Conservation (phyloP, 352 stramenopile genomes). For the Globisporangium solare region DNA sequence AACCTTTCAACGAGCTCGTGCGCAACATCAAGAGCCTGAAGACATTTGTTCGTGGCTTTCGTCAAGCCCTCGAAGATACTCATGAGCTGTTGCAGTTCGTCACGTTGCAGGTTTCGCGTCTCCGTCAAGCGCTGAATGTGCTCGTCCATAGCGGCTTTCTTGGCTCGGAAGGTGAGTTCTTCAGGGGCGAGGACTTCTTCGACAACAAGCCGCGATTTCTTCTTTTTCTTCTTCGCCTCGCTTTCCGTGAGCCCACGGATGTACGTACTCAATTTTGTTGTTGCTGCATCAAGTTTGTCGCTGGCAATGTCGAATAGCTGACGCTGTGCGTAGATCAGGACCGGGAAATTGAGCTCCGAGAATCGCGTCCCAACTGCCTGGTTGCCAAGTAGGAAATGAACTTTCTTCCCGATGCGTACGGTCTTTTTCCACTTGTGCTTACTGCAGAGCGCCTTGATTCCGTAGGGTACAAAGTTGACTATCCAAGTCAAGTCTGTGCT, state of each 20-base stretch:
- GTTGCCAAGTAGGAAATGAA: constrained; percentile 32
- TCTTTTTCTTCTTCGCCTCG: constrained; percentile 81
- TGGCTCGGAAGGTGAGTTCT: constrained; percentile 50
- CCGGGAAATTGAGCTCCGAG: constrained; percentile 47
- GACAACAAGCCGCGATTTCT: constrained; percentile 71
- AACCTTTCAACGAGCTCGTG: constrained; percentile 47
- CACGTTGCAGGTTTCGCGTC: constrained; percentile 18
- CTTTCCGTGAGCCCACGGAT: constrained; percentile 48
- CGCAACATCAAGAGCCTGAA: constrained; percentile 44
- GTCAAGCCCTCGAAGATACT: constrained; percentile 21
- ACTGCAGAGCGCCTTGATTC: constrained; percentile 26
- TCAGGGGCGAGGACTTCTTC: constrained; percentile 59
- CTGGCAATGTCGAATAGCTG: constrained; percentile 47
- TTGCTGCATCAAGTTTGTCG: constrained; percentile 19
- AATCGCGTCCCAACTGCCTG: constrained; percentile 36
- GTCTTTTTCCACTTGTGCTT: constrained; percentile 45
- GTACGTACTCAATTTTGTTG: constrained; percentile 29
- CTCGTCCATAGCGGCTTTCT: constrained; percentile 34
- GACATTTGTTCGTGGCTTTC: constrained; percentile 60
- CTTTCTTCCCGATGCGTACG: constrained; percentile 50
- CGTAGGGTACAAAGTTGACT: constrained; percentile 34
- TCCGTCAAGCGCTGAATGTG: constrained; percentile 23
- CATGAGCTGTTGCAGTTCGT: constrained; percentile 23
- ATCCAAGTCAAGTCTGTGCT: constrained; percentile 49
- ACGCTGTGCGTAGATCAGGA: constrained; percentile 59